phyloP scores from a whole-genome alignment of 768 basidiomycete genomes.

The Phanerodontia chrysosporium region DNA sequence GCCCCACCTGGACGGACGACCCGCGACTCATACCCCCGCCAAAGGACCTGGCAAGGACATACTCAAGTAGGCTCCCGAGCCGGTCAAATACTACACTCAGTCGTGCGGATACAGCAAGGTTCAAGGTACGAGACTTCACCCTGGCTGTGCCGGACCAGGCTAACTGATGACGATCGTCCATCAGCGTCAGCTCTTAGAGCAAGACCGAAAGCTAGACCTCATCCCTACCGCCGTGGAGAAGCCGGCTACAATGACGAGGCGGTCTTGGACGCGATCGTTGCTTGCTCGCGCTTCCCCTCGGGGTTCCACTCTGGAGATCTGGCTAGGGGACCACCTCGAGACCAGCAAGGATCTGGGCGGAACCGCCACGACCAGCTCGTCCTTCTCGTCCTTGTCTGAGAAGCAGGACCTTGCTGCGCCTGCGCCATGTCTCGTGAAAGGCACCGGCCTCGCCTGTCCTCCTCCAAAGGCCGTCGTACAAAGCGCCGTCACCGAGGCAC shows the following conservation, averaged over 20 bases:
- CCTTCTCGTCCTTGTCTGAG: not conserved
- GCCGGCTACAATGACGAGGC: not conserved
- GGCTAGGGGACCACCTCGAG: not conserved
- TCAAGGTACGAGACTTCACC: not conserved
- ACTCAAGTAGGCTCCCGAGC: not conserved
- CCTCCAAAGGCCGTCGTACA: not conserved
- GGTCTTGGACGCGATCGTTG: not conserved
- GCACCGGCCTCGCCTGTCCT: not conserved
- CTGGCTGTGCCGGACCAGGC: not conserved
- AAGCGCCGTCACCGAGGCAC: not conserved
- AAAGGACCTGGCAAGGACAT: not conserved
- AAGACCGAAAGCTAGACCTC: not conserved
- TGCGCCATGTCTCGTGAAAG: not conserved
- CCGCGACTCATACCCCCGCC: not conserved
- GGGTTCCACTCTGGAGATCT: not conserved
- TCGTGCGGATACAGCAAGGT: not conserved
- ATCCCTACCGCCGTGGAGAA: not conserved
- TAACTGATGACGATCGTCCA: not conserved
- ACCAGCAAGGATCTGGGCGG: not conserved
- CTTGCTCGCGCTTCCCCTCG: not conserved
- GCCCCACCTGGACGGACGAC: not conserved
- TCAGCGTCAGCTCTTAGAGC: not conserved
- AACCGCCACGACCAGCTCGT: not conserved
- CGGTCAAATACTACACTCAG: not conserved
- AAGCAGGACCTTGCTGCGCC: not conserved